Conservation (phyloP, 176 grass and related monocot genomes). For the Carex littledalei region DNA sequence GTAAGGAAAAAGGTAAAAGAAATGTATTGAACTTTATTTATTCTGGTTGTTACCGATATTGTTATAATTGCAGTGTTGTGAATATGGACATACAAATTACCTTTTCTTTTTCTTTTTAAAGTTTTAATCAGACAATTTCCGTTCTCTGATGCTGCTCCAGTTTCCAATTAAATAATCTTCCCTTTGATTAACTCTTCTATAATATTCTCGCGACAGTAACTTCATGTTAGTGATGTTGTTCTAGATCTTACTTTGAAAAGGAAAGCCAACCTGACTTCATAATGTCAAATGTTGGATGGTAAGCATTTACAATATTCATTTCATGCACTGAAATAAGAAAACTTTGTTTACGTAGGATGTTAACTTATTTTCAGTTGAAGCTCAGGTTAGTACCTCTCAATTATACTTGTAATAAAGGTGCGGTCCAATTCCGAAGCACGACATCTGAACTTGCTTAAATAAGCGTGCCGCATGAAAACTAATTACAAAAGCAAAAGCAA, state of each 20-base stretch:
- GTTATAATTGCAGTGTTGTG: background rate
- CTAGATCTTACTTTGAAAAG: background rate
- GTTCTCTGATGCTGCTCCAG: background rate
- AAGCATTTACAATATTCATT: background rate
- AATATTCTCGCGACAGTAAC: background rate
- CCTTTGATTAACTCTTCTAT: background rate
- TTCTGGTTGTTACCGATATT: background rate
- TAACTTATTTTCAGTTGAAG: background rate
- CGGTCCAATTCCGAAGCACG: background rate
- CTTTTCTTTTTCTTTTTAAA: background rate
- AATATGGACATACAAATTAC: background rate
- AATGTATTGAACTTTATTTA: background rate
- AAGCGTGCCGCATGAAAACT: background rate
- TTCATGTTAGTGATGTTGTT: background rate
- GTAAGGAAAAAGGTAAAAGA: background rate
- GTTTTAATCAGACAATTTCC: background rate
- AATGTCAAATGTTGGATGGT: background rate
- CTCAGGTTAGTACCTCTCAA: background rate
- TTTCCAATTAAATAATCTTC: background rate
- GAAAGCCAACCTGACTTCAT: background rate
- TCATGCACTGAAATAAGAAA: background rate
- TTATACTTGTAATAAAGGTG: background rate
- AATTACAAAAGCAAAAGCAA: conserved; percentile 4
- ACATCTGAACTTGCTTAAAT: background rate
- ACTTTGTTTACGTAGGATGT: background rate